Conservation (phyloP, 257 asterid genomes). For the Solanum virginianum region DNA sequence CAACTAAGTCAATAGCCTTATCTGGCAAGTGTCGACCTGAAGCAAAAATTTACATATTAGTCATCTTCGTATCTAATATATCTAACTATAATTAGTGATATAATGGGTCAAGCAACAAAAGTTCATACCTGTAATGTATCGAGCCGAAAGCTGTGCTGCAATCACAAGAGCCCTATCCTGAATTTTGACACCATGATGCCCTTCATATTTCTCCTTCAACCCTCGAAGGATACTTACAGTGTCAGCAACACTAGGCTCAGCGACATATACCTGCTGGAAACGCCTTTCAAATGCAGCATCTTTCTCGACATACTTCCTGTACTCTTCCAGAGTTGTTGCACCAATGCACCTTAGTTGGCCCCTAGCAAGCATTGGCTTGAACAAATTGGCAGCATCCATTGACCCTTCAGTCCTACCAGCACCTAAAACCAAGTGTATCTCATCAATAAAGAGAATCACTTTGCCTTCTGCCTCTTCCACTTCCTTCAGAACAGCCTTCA, state of each 20-base stretch:
- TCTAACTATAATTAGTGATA: neutral
- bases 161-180: slow-evolving; percentile 65
- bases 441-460: slow-evolving; percentile 57
- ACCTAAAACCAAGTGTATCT: slow-evolving; percentile 53
- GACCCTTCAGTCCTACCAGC: slow-evolving; percentile 72
- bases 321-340: slow-evolving; percentile 57
- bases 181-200: slow-evolving; percentile 70
- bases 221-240: slow-evolving; percentile 60
- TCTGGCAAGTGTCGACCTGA: slow-evolving; percentile 67
- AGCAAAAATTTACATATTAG: neutral
- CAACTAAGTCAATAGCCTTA: slow-evolving; percentile 62
- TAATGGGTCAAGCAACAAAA: neutral
- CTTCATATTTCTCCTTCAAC: slow-evolving; percentile 63
- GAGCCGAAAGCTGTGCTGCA: slow-evolving; percentile 52
- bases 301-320: slow-evolving; percentile 58
- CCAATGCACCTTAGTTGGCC: slow-evolving; percentile 68
- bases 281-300: slow-evolving; percentile 77
- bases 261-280: slow-evolving; percentile 65
- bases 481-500: slow-evolving; percentile 59
- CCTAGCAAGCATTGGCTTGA: slow-evolving; percentile 77
- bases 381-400: slow-evolving; percentile 61
- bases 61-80: neutral
- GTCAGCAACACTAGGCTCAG: slow-evolving; percentile 58
- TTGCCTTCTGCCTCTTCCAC: slow-evolving; percentile 74
- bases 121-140: slow-evolving; percentile 47